These are phyloP conservation scores for Penicillium sp. DNA, from an alignment of 2,329 filamentous ascomycete genomes.

Conservation along the genomic window DNA sequence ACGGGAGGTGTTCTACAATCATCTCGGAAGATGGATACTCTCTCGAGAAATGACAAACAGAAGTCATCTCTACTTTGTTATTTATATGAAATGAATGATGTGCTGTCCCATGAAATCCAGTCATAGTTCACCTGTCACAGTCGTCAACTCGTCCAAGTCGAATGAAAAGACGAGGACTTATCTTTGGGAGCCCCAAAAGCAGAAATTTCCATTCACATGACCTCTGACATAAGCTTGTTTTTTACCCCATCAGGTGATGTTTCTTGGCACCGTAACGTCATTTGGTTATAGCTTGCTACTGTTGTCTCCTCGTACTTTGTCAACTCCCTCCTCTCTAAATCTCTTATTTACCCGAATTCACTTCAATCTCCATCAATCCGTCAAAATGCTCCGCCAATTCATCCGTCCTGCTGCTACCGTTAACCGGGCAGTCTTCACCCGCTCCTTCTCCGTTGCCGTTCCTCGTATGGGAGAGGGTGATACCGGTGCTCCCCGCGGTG, in stretches of 20 bases:
- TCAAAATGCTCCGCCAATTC: constrained; percentile 68
- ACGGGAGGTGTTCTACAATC: too few species aligned
- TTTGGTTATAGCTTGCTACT: constrained; percentile 4
- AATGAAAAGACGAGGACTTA: constrained; percentile 27
- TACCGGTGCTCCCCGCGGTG: constrained; percentile 53
- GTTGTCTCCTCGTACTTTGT: constrained; percentile 1
- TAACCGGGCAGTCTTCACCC: constrained; percentile 49
- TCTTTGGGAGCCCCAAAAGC: constrained; percentile 8
- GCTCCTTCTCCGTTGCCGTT: constrained; percentile 63
- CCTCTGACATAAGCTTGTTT: constrained; percentile 13
- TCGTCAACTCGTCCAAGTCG: too few species aligned
- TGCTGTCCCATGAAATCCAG: constrained; percentile 16
- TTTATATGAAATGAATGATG: background rate
- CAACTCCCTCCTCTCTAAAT: background rate
- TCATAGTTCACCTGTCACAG: constrained; percentile 4
- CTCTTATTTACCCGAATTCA: background rate
- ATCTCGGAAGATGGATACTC: too few species aligned
- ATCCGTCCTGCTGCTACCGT: constrained; percentile 58
- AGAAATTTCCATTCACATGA: constrained; percentile 23
- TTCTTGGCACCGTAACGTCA: constrained; percentile 8
- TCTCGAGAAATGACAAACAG: too few species aligned
- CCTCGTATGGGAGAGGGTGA: constrained; percentile 69
- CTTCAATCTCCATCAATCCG: background rate
- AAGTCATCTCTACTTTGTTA: background rate
- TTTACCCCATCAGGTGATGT: constrained; percentile 5